Evolutionary conservation across 2,329 filamentous ascomycete species (phyloP).

Genomic region (Saccharata proteae): DNA sequence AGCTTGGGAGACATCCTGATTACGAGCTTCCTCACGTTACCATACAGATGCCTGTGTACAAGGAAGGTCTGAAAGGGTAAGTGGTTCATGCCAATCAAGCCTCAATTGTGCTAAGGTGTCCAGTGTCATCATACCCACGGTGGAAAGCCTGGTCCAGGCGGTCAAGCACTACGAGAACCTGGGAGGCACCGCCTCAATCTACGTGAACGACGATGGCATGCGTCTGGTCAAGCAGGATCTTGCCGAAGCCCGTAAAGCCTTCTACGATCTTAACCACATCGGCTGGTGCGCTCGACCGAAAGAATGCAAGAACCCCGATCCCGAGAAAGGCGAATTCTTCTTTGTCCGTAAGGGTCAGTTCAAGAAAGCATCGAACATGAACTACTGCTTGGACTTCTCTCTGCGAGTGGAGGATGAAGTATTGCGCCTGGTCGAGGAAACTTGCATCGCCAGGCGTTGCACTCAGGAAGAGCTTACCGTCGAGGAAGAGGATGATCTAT

Average conservation of each 20-base stretch:
- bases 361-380: conserved; percentile 56
- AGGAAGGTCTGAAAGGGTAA: conserved; percentile 24
- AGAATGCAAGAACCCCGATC: conserved; percentile 34
- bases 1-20: conserved; percentile 11
- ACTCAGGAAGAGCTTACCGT: conserved; percentile 14
- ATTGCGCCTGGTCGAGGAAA: not conserved
- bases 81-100: conserved; percentile 3
- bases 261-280: conserved; percentile 38
- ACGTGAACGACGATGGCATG: conserved; percentile 64
- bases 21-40: conserved; percentile 42
- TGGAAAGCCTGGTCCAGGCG: conserved; percentile 1
- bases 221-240: conserved; percentile 46
- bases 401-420: conserved; percentile 50
- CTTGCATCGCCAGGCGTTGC: conserved; percentile 9
- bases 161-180: conserved; percentile 67
- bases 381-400: conserved; percentile 52
- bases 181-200: conserved; percentile 64
- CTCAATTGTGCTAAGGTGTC: conserved; percentile 11
- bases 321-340: conserved; percentile 33
- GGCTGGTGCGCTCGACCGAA: conserved; percentile 37
- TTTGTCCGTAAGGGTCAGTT: conserved; percentile 51
- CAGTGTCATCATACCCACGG: conserved; percentile 10
- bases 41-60: conserved; percentile 31
- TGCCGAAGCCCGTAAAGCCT: conserved; percentile 32
- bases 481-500: conserved; percentile 8